Evolutionary conservation across 1,284 basidiomycete species (phyloP).

Genomic region (Cutaneotrichosporon sp.): DNA sequence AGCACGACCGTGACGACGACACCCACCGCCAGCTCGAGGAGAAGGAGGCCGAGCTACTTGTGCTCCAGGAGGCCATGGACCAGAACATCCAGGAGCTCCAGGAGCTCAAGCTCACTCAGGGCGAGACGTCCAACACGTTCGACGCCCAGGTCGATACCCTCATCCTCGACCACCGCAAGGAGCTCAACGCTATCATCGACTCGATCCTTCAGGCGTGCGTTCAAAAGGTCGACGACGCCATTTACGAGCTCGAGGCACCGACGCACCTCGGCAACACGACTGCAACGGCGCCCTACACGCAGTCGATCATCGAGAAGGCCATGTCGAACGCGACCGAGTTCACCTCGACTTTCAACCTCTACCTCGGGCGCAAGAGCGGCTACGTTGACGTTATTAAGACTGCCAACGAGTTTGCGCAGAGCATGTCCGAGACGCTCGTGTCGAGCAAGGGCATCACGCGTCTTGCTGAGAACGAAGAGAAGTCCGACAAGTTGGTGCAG

Average conservation of each 20-base stretch:
- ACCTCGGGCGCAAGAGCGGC: conserved; percentile 81
- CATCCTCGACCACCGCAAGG: conserved; percentile 95
- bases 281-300: conserved; percentile 94
- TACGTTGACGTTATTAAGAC: conserved; percentile 98
- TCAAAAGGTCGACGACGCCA: conserved; percentile 93
- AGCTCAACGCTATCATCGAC: conserved; percentile 97
- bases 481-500: conserved; percentile 79
- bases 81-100: conserved; percentile 84
- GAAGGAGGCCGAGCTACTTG: conserved; percentile 94
- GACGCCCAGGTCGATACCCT: conserved; percentile 95
- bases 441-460: conserved; percentile 96
- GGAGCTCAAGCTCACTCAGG: conserved; percentile 82
- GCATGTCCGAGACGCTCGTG: conserved; percentile 83
- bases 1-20: conserved; percentile 73
- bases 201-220: conserved; percentile 96
- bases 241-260: conserved; percentile 96
- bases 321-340: conserved; percentile 93
- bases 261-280: conserved; percentile 90
- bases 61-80: conserved; percentile 96
- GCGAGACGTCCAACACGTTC: conserved; percentile 79
- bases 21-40: conserved; percentile 82
- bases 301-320: conserved; percentile 98
- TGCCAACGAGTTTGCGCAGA: conserved; percentile 94
- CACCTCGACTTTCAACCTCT: conserved; percentile 88
- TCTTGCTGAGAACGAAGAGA: conserved; percentile 84